A percentile compares a stretch with the other conserved stretches of the same genome.
These are phyloP conservation scores for Penicillium lagena DNA, from an alignment of 495 filamentous ascomycete genomes.

Conservation along the genomic window DNA sequence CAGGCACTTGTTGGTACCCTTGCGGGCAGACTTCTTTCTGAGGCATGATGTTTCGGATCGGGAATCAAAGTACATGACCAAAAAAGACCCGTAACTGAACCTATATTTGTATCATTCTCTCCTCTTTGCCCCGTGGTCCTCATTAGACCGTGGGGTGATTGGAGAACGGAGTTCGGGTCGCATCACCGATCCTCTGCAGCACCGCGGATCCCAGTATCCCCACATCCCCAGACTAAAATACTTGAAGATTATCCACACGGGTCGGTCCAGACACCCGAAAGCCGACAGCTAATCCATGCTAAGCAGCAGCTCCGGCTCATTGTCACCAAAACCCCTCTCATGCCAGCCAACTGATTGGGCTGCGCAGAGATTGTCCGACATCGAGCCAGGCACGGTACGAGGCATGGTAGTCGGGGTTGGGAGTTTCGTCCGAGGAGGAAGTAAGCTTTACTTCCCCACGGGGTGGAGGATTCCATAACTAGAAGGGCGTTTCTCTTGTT, in stretches of 20 bases:
- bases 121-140: constrained; percentile 1
- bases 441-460: constrained; percentile 25
- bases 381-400: neutral
- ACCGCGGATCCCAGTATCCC: neutral
- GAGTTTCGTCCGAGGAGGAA: constrained; percentile 11
- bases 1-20: constrained; percentile 26
- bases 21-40: constrained; percentile 46
- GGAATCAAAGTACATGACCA: constrained; percentile 7
- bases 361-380: constrained; percentile 14
- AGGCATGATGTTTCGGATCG: constrained; percentile 35
- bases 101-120: constrained; percentile 25
- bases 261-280: constrained; percentile 18
- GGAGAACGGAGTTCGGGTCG: constrained; percentile 25
- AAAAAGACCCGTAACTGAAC: constrained; percentile 1
- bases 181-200: constrained; percentile 17
- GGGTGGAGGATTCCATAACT: constrained; percentile 14
- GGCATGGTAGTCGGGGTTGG: neutral
- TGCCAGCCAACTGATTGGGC: constrained; percentile 4
- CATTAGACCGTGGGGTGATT: constrained; percentile 2
- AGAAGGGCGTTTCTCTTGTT: neutral
- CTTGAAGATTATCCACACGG: neutral
- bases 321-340: neutral
- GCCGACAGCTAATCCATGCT: constrained; percentile 11
- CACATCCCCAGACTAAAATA: neutral
- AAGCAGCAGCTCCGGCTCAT: constrained; percentile 1